Evolutionary conservation across 768 basidiomycete genomes (phyloP).

Genomic region (Leccinum rimulosum): DNA sequence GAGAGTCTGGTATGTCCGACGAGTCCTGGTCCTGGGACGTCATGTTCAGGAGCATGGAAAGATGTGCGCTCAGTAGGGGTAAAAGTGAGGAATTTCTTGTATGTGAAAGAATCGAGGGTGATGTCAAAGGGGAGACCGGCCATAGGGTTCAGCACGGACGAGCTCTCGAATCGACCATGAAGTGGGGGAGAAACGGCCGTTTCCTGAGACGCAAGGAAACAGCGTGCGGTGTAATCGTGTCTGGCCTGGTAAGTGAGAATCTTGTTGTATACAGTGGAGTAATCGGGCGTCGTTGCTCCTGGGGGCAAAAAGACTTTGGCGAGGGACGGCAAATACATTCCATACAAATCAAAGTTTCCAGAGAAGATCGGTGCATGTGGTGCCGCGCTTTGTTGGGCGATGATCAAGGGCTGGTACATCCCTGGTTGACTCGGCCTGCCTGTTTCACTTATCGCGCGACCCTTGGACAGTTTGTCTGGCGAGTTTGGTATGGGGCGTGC

Average conservation of each 20-base stretch:
- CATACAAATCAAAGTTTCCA: slow-evolving; percentile 41
- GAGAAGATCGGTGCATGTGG: slow-evolving; percentile 17
- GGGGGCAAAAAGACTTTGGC: slow-evolving; percentile 31
- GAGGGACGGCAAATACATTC: slow-evolving; percentile 38
- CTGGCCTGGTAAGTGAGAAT: slow-evolving; percentile 39
- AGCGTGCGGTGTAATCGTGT: slow-evolving; percentile 36
- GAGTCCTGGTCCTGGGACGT: slow-evolving; percentile 25
- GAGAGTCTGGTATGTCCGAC: slow-evolving; percentile 26
- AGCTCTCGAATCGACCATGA: slow-evolving; percentile 26
- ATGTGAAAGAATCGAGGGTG: slow-evolving; percentile 22
- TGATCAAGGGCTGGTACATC: slow-evolving; percentile 7
- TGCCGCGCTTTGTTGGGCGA: slow-evolving; percentile 6
- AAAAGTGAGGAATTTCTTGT: slow-evolving; percentile 27
- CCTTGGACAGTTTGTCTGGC: slow-evolving; percentile 10
- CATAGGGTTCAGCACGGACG: slow-evolving; percentile 33
- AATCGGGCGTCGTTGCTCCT: slow-evolving; percentile 26
- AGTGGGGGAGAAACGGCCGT: slow-evolving; percentile 10
- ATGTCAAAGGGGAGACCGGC: slow-evolving; percentile 36
- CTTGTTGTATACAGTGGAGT: slow-evolving; percentile 33
- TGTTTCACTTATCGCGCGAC: not conserved
- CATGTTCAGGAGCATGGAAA: slow-evolving; percentile 24
- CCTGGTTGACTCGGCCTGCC: not conserved
- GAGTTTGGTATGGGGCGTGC: slow-evolving; percentile 4
- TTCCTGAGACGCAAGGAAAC: slow-evolving; percentile 21
- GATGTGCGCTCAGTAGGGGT: slow-evolving; percentile 26